phyloP scores from a whole-genome alignment of 2,329 filamentous ascomycete genomes.

The Exophiala dermatitidis region DNA sequence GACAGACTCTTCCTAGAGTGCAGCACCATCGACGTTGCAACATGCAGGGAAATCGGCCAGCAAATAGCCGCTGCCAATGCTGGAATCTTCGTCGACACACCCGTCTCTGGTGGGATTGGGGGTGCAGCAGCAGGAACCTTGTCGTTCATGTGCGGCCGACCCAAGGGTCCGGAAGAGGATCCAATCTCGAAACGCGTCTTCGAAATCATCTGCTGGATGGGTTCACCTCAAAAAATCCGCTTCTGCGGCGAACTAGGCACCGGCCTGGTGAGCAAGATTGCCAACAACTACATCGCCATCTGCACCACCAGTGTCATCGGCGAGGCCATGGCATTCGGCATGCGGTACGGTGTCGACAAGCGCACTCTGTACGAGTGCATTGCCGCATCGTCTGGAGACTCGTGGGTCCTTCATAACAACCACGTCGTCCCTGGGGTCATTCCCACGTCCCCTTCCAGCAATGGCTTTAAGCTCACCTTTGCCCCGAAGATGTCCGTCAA shows the following conservation, averaged over 20 bases:
- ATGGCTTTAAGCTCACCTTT: too few relatives aligned
- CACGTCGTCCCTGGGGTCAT: too few relatives aligned
- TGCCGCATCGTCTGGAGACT: slow-evolving; percentile 9
- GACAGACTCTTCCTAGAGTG: slow-evolving; percentile 12
- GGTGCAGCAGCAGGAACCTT: neutral
- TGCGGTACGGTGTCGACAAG: slow-evolving; percentile 1
- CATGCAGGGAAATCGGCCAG: slow-evolving; percentile 2
- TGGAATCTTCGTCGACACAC: slow-evolving; percentile 10
- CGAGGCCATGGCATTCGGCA: slow-evolving; percentile 25
- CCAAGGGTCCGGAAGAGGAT: neutral
- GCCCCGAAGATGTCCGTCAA: too few relatives aligned
- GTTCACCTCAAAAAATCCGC: slow-evolving; percentile 17
- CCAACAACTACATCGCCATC: slow-evolving; percentile 27
- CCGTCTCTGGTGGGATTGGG: slow-evolving; percentile 5
- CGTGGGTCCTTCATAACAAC: too few relatives aligned
- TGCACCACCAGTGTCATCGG: slow-evolving; percentile 15
- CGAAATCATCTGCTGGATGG: slow-evolving; percentile 4
- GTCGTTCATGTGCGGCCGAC: slow-evolving; percentile 5
- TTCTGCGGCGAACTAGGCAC: slow-evolving; percentile 25
- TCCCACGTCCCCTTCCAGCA: too few relatives aligned
- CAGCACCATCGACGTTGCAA: slow-evolving; percentile 11
- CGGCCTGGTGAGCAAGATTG: slow-evolving; percentile 26
- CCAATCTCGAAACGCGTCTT: neutral
- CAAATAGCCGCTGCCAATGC: slow-evolving; percentile 1
- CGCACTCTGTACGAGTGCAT: slow-evolving; percentile 7